A percentile compares a stretch with the other conserved stretches of the same genome.
Conservation (phyloP, 306 rosid species). For the Dryas alaskensis region DNA sequence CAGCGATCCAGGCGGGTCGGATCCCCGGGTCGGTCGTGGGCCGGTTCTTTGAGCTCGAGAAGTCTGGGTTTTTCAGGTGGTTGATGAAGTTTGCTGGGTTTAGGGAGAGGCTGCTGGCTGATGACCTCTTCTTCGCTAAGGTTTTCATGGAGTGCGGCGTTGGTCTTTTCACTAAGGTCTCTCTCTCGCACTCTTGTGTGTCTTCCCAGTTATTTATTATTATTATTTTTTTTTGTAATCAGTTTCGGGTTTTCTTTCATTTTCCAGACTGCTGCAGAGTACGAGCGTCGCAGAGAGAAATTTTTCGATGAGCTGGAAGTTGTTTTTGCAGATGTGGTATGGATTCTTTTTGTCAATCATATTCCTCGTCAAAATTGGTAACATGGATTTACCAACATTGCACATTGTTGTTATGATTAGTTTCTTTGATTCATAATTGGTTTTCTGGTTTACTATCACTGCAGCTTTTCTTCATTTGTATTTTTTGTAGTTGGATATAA, state of each 20-base stretch:
- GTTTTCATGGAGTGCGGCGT: slow-evolving; percentile 88
- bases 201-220: background rate
- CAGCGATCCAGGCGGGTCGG: slow-evolving; percentile 70
- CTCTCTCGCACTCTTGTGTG: background rate
- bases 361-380: background rate
- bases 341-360: slow-evolving; percentile 14
- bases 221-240: background rate
- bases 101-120: slow-evolving; percentile 85
- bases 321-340: slow-evolving; percentile 95
- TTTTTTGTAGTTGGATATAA: too few relatives aligned
- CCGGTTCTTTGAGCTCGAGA: slow-evolving; percentile 69
- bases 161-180: slow-evolving; percentile 89
- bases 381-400: background rate
- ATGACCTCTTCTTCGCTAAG: slow-evolving; percentile 86
- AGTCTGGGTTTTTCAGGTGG: slow-evolving; percentile 63
- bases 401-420: background rate
- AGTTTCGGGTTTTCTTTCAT: slow-evolving; percentile 6
- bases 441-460: background rate
- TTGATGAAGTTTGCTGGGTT: slow-evolving; percentile 77
- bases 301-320: slow-evolving; percentile 91
- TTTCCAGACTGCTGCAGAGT: slow-evolving; percentile 95
- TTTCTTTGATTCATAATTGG: background rate
- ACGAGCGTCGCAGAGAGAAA: slow-evolving; percentile 72
- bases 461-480: too few relatives aligned
- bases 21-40: slow-evolving; percentile 70